Evolutionary conservation across 148 eudicot genomes (phyloP).

Genomic region (Camellia granthamiana): DNA sequence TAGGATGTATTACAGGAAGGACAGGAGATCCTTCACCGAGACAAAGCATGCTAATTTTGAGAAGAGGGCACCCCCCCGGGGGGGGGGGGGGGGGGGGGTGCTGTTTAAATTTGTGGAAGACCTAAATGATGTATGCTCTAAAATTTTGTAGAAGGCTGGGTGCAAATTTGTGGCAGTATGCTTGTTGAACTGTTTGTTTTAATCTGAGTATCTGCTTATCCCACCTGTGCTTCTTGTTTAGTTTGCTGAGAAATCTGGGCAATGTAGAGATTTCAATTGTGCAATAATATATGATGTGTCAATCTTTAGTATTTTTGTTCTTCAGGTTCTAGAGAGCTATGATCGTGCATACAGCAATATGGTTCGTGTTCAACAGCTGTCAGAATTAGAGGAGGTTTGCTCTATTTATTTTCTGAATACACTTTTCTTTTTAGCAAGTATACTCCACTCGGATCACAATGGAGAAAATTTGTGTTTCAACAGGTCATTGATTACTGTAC

Average conservation of each 20-base stretch:
- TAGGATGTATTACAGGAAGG: too few relatives aligned
- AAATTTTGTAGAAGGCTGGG: not conserved
- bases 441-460: too few relatives aligned
- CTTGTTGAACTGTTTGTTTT: constrained; percentile 3
- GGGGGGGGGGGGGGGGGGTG: too few relatives aligned
- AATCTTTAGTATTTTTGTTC: constrained; percentile 4
- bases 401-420: not conserved
- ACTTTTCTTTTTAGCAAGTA: not conserved
- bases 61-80: too few relatives aligned
- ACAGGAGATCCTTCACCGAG: too few relatives aligned
- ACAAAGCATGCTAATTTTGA: too few relatives aligned
- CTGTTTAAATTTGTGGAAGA: not conserved
- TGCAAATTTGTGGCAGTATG: not conserved
- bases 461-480: not conserved
- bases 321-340: constrained; percentile 92
- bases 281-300: not conserved
- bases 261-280: not conserved
- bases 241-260: too few relatives aligned
- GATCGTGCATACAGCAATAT: constrained; percentile 96
- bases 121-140: not conserved
- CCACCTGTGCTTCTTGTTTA: too few relatives aligned
- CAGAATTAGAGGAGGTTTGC: constrained; percentile 91
- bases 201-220: not conserved
- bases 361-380: constrained; percentile 98
- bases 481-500: constrained; percentile 97